Base-by-base conservation (phyloP, 1,284 basidiomycete genomes). In the Sphaerobolus stellatus region DNA sequence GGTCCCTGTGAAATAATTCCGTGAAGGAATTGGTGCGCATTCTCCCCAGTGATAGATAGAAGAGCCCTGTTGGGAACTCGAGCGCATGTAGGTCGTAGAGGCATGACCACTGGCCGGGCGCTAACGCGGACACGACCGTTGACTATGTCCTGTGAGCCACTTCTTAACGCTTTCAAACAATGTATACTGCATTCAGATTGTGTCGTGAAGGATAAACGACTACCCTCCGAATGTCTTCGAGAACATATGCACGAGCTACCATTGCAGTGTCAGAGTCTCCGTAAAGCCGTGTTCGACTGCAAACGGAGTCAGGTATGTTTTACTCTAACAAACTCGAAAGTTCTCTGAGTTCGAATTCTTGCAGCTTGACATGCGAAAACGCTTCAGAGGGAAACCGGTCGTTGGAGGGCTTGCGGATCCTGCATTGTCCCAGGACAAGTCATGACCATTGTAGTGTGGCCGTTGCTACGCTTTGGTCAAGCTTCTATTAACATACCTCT, bases 1-100 rank as follows among this genome's bases (percentile, higher is more conserved):
- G 88, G 81, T 62, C 76, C 82, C 66, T 75, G 82, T 38, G 87
- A 79, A 45, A 95, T 79, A 44, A 97, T 74, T 18, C 96, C 96
- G 67, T 98, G 92, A 56, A 98, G 80, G 66, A 98, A 97, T 58
- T 87, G 86, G 22, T 83, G 71, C 2, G 91, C 86, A 59, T 98
- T 92, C 11, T 85, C 82, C 24, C 96, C 96, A 13, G 84, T 80
- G 24, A 98, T 73, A 43, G 89, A 83, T 22, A 97, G 71, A 14
- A 98, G 65, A 14, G 81, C 78, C 62, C 88, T 80, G 58, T 84
- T 70, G 4, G 81, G 74, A 24, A 93, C 70, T 31, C 75, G 84
- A 4, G 87, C 86, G 47, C 83, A 62, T 16, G 81, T 82, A 13
- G 87, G 85, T 2, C 77, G 75, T 47, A 64, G 70, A 52, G 76